phyloP scores from a whole-genome alignment of 306 rosid genomes.

The Quercus wislizeni region DNA sequence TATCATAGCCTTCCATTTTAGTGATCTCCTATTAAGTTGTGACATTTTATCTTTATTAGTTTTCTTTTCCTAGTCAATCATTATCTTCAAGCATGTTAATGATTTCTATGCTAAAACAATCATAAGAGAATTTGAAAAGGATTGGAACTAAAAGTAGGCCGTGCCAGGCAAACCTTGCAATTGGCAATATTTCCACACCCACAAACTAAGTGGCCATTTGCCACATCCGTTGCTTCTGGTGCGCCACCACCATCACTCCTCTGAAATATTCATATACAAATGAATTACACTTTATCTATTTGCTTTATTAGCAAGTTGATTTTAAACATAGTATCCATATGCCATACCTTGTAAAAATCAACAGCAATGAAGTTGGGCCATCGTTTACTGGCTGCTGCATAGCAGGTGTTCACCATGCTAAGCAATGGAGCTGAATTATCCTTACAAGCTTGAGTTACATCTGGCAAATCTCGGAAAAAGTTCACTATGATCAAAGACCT shows the following conservation, averaged over 20 bases:
- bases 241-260: slow-evolving; percentile 88
- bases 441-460: slow-evolving; percentile 47
- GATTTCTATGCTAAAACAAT: background rate
- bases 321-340: background rate
- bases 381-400: slow-evolving; percentile 54
- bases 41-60: background rate
- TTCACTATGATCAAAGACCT: slow-evolving; percentile 68
- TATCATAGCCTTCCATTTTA: background rate
- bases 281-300: background rate
- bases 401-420: slow-evolving; percentile 64
- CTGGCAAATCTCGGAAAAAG: slow-evolving; percentile 50
- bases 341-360: slow-evolving; percentile 71
- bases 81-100: background rate
- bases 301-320: background rate
- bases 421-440: slow-evolving; percentile 73
- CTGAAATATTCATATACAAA: slow-evolving; percentile 29
- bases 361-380: slow-evolving; percentile 89
- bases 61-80: background rate
- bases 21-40: background rate
- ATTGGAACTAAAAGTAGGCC: background rate
- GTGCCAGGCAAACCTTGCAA: slow-evolving; percentile 53
- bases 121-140: background rate
- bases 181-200: slow-evolving; percentile 60
- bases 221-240: slow-evolving; percentile 53
- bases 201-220: slow-evolving; percentile 61